Percentiles rank a stretch among this genome's conserved stretches.
phyloP scores from a whole-genome alignment of 2,329 filamentous ascomycete species.

The Bisporella sp. region DNA sequence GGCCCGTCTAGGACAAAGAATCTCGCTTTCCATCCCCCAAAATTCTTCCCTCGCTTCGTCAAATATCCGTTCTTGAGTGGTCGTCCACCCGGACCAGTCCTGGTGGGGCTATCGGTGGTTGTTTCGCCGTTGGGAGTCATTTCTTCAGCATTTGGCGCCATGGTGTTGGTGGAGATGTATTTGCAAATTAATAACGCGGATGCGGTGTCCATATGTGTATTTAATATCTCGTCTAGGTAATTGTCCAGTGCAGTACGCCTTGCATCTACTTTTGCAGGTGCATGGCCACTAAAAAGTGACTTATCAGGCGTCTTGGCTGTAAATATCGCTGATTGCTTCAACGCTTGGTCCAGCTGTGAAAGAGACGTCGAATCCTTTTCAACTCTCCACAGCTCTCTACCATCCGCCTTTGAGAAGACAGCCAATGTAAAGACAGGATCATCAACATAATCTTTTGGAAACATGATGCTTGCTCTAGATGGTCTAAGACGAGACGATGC shows the following conservation, averaged over 20 bases:
- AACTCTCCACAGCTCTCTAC: conserved; percentile 81
- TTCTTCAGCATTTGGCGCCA: conserved; percentile 57
- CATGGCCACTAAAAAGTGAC: conserved; percentile 82
- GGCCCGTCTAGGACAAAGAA: conserved; percentile 65
- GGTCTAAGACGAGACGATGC: conserved; percentile 94
- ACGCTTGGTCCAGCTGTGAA: conserved; percentile 70
- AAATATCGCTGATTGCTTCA: conserved; percentile 69
- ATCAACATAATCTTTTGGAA: conserved; percentile 73
- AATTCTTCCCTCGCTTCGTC: conserved; percentile 96
- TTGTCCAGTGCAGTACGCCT: conserved; percentile 71
- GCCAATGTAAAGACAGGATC: conserved; percentile 92
- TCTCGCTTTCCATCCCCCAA: conserved; percentile 93
- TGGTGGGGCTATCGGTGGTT: conserved; percentile 32
- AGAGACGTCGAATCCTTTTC: conserved; percentile 86
- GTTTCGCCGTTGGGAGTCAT: conserved; percentile 32
- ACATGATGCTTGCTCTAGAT: conserved; percentile 77
- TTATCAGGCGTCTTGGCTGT: conserved; percentile 75
- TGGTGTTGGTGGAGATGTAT: conserved; percentile 67
- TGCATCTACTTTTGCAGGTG: conserved; percentile 87
- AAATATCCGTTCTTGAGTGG: conserved; percentile 81
- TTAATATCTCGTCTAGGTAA: conserved; percentile 80
- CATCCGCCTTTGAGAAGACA: conserved; percentile 69
- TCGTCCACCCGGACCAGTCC: conserved; percentile 53
- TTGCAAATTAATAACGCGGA: conserved; percentile 78
- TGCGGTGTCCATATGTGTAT: conserved; percentile 70